phyloP scores from a whole-genome alignment of 1,284 basidiomycete species.

The Cystobasidium sp. region DNA sequence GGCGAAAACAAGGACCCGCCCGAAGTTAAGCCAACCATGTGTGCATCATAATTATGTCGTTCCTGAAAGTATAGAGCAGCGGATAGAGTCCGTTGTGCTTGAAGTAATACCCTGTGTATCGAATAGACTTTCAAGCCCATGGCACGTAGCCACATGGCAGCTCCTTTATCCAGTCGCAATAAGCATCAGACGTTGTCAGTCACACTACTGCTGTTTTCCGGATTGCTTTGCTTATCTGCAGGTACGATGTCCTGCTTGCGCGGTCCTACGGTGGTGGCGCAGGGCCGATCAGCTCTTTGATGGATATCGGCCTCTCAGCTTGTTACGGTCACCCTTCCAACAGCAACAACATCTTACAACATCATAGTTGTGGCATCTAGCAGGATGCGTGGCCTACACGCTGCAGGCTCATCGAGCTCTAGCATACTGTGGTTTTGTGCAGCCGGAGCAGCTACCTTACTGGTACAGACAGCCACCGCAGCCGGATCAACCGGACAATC shows the following conservation, averaged over 20 bases:
- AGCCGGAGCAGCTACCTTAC: not conserved
- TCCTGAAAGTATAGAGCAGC: no score
- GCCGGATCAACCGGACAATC: slow-evolving; percentile 8
- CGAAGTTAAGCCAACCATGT: no score
- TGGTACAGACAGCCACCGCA: not conserved
- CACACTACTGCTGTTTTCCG: not conserved
- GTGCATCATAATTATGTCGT: no score
- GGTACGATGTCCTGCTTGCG: not conserved
- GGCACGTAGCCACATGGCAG: slow-evolving; percentile 5
- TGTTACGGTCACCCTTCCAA: no score
- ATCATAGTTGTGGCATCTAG: no score
- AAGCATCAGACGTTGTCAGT: not conserved
- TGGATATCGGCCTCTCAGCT: no score
- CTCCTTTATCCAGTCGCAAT: slow-evolving; percentile 17
- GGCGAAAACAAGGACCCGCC: no score
- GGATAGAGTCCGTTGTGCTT: no score
- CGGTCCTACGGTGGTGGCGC: slow-evolving; percentile 2
- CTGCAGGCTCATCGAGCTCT: not conserved
- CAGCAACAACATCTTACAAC: no score
- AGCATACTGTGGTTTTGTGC: not conserved
- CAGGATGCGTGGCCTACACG: no score
- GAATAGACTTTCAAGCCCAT: no score
- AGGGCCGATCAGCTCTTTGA: not conserved
- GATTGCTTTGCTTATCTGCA: not conserved
- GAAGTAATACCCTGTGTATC: no score